phyloP scores from a whole-genome alignment of 371 early-diverging fungal genomes.

The Encephalitozoon hellem region DNA sequence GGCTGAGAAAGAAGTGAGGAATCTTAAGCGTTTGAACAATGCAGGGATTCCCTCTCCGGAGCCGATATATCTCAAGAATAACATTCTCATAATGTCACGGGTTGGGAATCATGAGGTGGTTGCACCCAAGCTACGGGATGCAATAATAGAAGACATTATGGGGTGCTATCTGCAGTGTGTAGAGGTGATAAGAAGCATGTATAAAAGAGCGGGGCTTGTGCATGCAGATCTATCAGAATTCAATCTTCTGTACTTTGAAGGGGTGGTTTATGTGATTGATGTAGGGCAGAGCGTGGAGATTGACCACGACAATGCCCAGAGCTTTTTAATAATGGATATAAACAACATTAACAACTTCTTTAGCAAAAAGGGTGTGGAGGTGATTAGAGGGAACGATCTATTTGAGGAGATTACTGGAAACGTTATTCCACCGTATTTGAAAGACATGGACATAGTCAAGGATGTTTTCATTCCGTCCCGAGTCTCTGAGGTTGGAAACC shows the following conservation, averaged over 20 bases:
- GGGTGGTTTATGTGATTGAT: constrained; percentile 70
- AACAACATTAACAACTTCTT: constrained; percentile 88
- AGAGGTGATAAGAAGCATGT: constrained; percentile 79
- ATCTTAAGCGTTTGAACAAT: constrained; percentile 76
- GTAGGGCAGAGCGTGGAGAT: constrained; percentile 97
- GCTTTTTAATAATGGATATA: constrained; percentile 87
- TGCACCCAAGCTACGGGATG: constrained; percentile 83
- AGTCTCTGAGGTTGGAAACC: constrained; percentile 41
- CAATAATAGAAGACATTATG: constrained; percentile 66
- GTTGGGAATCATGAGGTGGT: constrained; percentile 72
- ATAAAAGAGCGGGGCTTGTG: constrained; percentile 80
- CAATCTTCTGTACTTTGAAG: constrained; percentile 69
- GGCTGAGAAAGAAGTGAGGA: constrained; percentile 99
- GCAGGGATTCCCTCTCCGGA: constrained; percentile 86
- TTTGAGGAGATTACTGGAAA: constrained; percentile 51
- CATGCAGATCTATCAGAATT: constrained; percentile 98
- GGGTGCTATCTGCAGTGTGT: constrained; percentile 74
- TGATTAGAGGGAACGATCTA: constrained; percentile 35
- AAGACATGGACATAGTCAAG: constrained; percentile 37
- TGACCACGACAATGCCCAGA: constrained; percentile 92
- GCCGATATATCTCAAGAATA: constrained; percentile 79
- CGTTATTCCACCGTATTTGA: constrained; percentile 44
- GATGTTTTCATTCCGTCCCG: constrained; percentile 47
- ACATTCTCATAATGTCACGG: constrained; percentile 89
- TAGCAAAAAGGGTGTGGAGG: constrained; percentile 60